Evolutionary conservation across 129 eudicot species (phyloP), one percentile per base, ranked within the genome.

Genomic region (Pittosporum tobira): DNA sequence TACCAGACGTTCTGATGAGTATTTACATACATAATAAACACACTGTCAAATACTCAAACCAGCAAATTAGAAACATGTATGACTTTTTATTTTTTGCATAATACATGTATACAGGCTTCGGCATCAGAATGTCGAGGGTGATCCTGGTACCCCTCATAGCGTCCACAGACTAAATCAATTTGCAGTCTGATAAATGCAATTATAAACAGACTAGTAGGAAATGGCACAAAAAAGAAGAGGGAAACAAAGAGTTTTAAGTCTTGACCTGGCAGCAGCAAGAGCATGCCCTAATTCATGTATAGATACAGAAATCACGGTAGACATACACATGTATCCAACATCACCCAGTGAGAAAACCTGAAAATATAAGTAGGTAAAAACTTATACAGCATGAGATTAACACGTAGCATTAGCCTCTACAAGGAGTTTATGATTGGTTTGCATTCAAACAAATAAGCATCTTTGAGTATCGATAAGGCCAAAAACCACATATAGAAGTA

Each of bases 241-340:
- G 56, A 19, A n/a, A 31, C 6, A 36, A 51, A 36, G 40, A n/a
- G 56, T 51, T n/a, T n/a, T 38, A 60, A 46, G 25, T 29, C 26
- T 68, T 77, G 69, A 90, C 97, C 97, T 90, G 67, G 97, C 86
- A 62, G 97, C 97, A 63, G 97, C 82, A 73, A 82, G 80, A 57
- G 95, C 97, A 65, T 85, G 97, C 58, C 97, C 97, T 71, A 85
- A 64, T 73, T 90, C 97, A 86, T 85, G 97, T 52, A 72, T 57
- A 11, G 75, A 48, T 43, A 90, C 84, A 61, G 87, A 77, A 59
- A 83, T 63, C 45, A 82, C 67, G 5, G 97, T 47, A 64, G 94
- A 75, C 63, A 76, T 24, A 26, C 83, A 69, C 73, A 85, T 51
- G 67, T 75, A 77, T 66, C 84, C 94, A 57, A 81, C 36, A 67